phyloP scores from a whole-genome alignment of 495 filamentous ascomycete species.

The Amphirosellinia nigrospora region DNA sequence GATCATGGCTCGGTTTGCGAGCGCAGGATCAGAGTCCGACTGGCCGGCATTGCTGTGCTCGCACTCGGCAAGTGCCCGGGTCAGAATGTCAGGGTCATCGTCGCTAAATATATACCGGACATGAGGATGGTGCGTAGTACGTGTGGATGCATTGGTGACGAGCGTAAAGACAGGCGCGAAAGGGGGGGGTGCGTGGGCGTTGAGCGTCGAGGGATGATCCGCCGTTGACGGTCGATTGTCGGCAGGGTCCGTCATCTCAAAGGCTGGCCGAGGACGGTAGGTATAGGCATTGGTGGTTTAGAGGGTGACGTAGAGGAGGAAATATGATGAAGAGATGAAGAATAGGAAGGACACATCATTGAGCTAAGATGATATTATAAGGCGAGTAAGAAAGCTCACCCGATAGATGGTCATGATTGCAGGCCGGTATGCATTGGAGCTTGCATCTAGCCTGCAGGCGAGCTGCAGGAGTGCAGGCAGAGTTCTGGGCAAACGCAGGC shows the following conservation, averaged over 20 bases:
- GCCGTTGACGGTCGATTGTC: conserved; percentile 32
- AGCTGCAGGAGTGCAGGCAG: conserved; percentile 14
- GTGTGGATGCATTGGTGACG: conserved; percentile 59
- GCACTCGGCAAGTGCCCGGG: conserved; percentile 50
- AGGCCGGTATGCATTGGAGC: conserved; percentile 19
- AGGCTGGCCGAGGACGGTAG: conserved; percentile 24
- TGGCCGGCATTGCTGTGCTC: conserved; percentile 37
- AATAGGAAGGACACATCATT: conserved; percentile 59
- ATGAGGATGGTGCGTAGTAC: conserved; percentile 71
- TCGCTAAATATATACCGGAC: conserved; percentile 92
- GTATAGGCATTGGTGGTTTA: conserved; percentile 32
- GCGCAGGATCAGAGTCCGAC: conserved; percentile 29
- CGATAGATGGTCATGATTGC: conserved; percentile 30
- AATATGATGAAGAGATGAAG: conserved; percentile 38
- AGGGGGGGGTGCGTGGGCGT: conserved; percentile 39
- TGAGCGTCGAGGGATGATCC: conserved; percentile 36
- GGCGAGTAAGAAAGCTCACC: conserved; percentile 36
- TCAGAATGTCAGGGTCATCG: conserved; percentile 72
- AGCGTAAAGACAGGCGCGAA: conserved; percentile 73
- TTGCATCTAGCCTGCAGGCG: conserved; percentile 26
- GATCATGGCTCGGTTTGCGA: conserved; percentile 60
- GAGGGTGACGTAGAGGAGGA: conserved; percentile 44
- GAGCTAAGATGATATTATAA: conserved; percentile 31
- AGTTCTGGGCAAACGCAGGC: conserved; percentile 20
- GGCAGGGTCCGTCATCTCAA: conserved; percentile 40